Evolutionary conservation across 176 grass and related monocot genomes (phyloP).

Genomic region (Carex myosuroides): DNA sequence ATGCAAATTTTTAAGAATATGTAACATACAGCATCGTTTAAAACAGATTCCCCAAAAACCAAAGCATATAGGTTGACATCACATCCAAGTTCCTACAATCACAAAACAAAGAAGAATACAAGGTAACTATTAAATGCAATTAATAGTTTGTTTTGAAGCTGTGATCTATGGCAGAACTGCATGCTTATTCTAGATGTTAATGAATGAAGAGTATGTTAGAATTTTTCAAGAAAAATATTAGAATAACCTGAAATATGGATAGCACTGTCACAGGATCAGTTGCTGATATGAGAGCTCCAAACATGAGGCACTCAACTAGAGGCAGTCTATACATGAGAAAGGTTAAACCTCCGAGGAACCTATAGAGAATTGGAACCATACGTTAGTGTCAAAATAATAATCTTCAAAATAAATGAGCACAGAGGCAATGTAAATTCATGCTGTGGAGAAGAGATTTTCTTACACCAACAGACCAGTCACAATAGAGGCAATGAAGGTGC

Average conservation of each 20-base stretch:
- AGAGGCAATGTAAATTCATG: conserved; percentile 8
- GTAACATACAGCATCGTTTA: conserved; percentile 82
- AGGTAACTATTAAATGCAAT: not conserved
- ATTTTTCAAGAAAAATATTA: not conserved
- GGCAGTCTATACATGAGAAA: conserved; percentile 75
- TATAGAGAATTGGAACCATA: conserved; percentile 26
- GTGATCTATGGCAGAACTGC: not conserved
- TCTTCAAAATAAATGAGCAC: not conserved
- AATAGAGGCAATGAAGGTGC: conserved; percentile 84
- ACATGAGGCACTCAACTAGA: conserved; percentile 92
- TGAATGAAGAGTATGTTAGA: not conserved
- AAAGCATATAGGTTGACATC: conserved; percentile 91
- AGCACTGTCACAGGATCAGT: conserved; percentile 95
- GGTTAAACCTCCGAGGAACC: conserved; percentile 71
- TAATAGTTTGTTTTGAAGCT: not conserved
- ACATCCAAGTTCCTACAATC: conserved; percentile 73
- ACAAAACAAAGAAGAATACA: not conserved
- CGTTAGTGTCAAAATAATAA: not conserved
- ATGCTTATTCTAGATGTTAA: no score
- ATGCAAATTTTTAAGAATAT: conserved; percentile 3
- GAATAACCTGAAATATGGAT: conserved; percentile 93
- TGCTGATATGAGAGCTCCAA: conserved; percentile 93
- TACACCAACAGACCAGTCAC: conserved; percentile 85
- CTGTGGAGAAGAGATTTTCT: conserved; percentile 13
- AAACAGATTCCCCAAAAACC: conserved; percentile 91